Conservation (phyloP, 495 filamentous ascomycete genomes). For the Annulohypoxylon bovei region DNA sequence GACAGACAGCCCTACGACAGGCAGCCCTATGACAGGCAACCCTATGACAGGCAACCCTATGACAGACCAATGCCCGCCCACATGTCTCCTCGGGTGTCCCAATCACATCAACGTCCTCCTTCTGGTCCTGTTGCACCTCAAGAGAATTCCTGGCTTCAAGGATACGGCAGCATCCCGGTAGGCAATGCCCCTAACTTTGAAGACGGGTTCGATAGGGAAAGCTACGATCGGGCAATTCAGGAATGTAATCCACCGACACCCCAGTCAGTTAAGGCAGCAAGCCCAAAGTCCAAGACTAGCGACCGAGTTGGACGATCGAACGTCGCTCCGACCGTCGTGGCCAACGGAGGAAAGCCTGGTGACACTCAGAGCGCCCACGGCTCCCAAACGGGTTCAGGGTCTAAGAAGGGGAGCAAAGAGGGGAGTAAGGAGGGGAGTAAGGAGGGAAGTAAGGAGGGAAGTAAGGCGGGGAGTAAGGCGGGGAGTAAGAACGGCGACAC, state of each 20-base stretch:
- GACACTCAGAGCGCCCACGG: constrained; percentile 26
- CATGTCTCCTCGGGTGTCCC: not conserved
- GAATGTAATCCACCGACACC: not conserved
- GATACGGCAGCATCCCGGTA: constrained; percentile 32
- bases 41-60: no score
- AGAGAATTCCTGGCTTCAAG: constrained; percentile 30
- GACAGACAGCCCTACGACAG: constrained; percentile 34
- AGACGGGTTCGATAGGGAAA: not conserved
- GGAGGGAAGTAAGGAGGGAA: no score
- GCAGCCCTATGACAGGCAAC: no score
- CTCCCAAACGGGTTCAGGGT: constrained; percentile 1
- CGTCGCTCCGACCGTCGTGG: constrained; percentile 29
- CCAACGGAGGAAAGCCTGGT: not conserved
- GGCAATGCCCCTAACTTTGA: constrained; percentile 16
- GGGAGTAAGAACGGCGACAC: not conserved
- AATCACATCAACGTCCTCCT: constrained; percentile 1
- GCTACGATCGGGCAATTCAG: not conserved
- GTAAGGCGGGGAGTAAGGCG: not conserved
- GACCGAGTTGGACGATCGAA: constrained; percentile 40
- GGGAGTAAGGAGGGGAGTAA: no score
- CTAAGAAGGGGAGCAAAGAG: not conserved
- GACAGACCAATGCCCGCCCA: not conserved
- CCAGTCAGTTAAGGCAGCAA: not conserved
- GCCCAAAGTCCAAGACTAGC: constrained; percentile 4
- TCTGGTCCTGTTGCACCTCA: not conserved